Percentiles rank a stretch among this genome's conserved stretches.
These are phyloP conservation scores for Hericium alpestre DNA, from an alignment of 768 basidiomycete genomes.

Conservation along the genomic window DNA sequence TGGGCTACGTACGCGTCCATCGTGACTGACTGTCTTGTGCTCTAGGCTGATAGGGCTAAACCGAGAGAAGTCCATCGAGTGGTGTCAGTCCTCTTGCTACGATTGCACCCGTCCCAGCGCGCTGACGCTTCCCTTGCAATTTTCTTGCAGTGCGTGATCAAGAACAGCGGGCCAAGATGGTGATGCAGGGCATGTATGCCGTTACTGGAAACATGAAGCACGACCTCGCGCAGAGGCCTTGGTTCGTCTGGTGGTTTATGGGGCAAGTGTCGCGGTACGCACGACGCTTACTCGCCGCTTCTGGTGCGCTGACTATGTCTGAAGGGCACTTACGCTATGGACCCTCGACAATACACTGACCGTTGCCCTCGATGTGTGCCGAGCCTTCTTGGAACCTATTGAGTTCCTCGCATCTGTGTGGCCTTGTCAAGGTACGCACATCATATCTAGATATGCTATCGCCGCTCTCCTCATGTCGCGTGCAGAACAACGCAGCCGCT, in stretches of 20 bases:
- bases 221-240: conserved; percentile 43
- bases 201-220: conserved; percentile 41
- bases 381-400: conserved; percentile 39
- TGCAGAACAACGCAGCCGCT: neutral
- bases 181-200: conserved; percentile 44
- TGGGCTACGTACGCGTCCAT: neutral
- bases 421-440: conserved; percentile 7
- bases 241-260: conserved; percentile 66
- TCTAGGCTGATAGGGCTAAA: conserved; percentile 17
- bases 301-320: neutral
- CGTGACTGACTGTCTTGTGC: conserved; percentile 27
- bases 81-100: conserved; percentile 35
- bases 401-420: conserved; percentile 5
- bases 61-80: conserved; percentile 51
- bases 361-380: conserved; percentile 50
- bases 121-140: neutral
- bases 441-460: neutral
- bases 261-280: conserved; percentile 47
- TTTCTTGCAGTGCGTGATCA: conserved; percentile 8
- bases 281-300: neutral
- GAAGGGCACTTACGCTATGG: conserved; percentile 45
- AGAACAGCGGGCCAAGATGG: conserved; percentile 35
- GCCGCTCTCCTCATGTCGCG: neutral
- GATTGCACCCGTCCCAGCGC: conserved; percentile 8
- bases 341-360: conserved; percentile 43